Conservation (phyloP, 805 yeast species). For the Pichia membranifaciens region DNA sequence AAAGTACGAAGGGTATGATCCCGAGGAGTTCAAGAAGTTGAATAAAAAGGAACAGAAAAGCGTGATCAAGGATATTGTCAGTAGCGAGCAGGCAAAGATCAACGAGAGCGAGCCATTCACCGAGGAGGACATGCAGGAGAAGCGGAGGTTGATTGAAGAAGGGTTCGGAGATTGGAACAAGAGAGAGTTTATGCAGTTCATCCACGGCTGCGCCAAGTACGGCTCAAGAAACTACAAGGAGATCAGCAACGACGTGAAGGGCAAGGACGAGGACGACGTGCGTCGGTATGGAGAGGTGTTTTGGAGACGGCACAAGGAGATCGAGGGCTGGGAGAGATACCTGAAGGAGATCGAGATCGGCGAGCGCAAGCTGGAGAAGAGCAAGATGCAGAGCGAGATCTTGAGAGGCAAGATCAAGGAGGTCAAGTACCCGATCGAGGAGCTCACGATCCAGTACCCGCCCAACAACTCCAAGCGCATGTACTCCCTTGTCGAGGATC, state of each 20-base stretch:
- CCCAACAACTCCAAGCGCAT: constrained; percentile 78
- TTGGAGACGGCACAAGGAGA: constrained; percentile 54
- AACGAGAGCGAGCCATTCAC: constrained; percentile 54
- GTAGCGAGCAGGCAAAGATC: constrained; percentile 49
- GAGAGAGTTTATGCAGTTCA: constrained; percentile 66
- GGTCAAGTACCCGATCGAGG: constrained; percentile 54
- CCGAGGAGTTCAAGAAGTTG: constrained; percentile 27
- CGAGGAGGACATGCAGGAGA: constrained; percentile 52
- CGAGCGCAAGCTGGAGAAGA: constrained; percentile 57
- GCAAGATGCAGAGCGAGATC: constrained; percentile 49
- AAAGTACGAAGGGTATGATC: constrained; percentile 24
- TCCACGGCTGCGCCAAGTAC: constrained; percentile 62
- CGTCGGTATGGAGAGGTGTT: constrained; percentile 51
- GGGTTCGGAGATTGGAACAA: constrained; percentile 68
- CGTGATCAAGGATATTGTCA: constrained; percentile 31
- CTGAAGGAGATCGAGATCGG: constrained; percentile 67
- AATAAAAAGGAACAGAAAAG: constrained; percentile 21
- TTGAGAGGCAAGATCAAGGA: constrained; percentile 48
- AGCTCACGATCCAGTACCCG: constrained; percentile 63
- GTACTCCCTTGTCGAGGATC: constrained; percentile 64
- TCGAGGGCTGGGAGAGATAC: constrained; percentile 70
- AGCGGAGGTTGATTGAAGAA: constrained; percentile 45
- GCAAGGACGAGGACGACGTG: constrained; percentile 56
- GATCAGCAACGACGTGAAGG: constrained; percentile 51
- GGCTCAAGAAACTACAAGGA: constrained; percentile 49